Base-by-base conservation (phyloP, 495 filamentous ascomycete genomes). In the Xylaria palmicola region DNA sequence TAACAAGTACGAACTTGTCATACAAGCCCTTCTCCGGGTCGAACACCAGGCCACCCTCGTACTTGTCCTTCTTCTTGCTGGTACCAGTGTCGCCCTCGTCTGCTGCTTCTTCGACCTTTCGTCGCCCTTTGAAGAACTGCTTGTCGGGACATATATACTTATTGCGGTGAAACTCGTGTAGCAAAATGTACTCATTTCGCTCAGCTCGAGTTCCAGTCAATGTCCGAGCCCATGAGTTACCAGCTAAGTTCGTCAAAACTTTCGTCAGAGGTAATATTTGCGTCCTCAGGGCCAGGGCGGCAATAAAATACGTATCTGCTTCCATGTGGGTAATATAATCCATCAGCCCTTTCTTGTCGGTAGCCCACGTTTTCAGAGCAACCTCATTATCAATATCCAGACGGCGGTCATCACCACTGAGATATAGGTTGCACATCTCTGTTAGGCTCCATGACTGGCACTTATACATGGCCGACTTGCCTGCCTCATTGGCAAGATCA, bases 61-160 rank as follows among this genome's bases (percentile, higher is more conserved):
- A 98, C 73, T 98, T 98, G 73, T 98, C 94, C 72, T 97, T 98
- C 82, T 97, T 98, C 82, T 97, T 98, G 77, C 92, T 94, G 39
- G 74, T 79, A 67, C 90, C 90, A 2, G 78, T 83, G 2, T 88
- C 91, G 24, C 90, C 89, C 20, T 85, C 86, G 19, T 78, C 77
- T 24, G 81, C 79, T 44, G 83, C 80, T 32, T 87, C 88, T 22
- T 89, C 85, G 12, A 76, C 78, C 64, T 90, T 91, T 4, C 80
- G 77, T 54, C 90, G 86, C 22, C 83, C 81, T 76, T 88, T 85
- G 74, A 88, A 85, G 67, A 80, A 80, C 67, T 89, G 78, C 69
- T 98, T 98, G 72, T 98, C 95, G 0, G 94, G 94, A 70, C 93
- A 97, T 57, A 98, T 96, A 66, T 93, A 98, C 71, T 97, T 97